Conservation (phyloP, 768 basidiomycete species). For the Chalciporus piperatus region DNA sequence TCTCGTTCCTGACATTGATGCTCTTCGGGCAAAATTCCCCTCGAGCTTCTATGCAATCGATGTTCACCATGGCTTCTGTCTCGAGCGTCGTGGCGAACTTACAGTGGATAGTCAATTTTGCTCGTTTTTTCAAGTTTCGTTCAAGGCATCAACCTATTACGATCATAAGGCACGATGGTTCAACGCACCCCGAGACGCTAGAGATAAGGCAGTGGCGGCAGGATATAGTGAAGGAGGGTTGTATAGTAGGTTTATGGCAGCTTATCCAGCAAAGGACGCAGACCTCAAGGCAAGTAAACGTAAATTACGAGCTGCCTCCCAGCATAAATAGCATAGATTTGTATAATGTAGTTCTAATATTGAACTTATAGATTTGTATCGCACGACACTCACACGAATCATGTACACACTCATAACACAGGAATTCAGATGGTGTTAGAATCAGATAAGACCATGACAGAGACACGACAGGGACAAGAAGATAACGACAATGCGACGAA, state of each 20-base stretch:
- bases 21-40: background rate
- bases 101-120: background rate
- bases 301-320: background rate
- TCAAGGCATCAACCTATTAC: background rate
- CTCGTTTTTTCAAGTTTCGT: background rate
- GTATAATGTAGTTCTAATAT: no score
- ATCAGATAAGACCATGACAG: no score
- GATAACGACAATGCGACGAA: no score
- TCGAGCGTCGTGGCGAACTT: background rate
- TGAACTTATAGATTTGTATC: no score
- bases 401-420: no score
- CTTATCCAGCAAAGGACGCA: background rate
- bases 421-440: no score
- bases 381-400: no score
- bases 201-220: background rate
- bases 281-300: background rate
- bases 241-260: background rate
- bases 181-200: background rate
- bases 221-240: background rate
- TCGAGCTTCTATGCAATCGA: background rate
- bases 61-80: background rate
- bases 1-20: background rate
- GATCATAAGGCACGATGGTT: background rate
- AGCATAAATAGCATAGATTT: background rate
- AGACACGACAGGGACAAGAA: no score